Percentiles rank a stretch among this genome's conserved stretches.
Evolutionary conservation across 2,329 filamentous ascomycete genomes (phyloP).

Genomic region (Ophiocordyceps sinensis): DNA sequence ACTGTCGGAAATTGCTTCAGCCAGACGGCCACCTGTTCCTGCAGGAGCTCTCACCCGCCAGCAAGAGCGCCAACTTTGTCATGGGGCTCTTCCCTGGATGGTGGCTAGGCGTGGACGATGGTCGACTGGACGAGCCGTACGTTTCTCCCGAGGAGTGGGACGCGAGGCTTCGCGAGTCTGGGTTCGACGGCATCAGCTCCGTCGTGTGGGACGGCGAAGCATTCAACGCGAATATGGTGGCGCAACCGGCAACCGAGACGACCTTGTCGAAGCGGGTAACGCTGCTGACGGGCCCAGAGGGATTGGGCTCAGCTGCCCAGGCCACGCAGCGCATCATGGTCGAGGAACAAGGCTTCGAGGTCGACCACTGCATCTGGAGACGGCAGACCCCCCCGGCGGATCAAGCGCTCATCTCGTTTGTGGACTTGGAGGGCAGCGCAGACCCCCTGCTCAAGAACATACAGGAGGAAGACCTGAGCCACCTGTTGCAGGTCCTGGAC

Average conservation of each 20-base stretch:
- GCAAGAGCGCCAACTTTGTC: slow-evolving; percentile 11
- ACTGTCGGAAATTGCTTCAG: background rate
- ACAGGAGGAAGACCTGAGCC: background rate
- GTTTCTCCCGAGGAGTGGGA: slow-evolving; percentile 10
- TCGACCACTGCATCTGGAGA: no score
- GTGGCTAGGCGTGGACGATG: slow-evolving; percentile 17
- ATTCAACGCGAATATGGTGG: background rate
- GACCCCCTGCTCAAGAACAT: background rate
- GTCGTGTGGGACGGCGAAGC: background rate
- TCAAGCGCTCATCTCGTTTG: no score
- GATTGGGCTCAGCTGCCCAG: no score
- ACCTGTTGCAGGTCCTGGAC: background rate
- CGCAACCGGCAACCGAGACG: background rate
- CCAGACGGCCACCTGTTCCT: background rate
- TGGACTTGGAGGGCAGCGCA: no score
- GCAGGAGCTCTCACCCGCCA: slow-evolving; percentile 3
- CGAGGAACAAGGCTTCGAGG: no score
- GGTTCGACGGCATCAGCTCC: slow-evolving; percentile 9
- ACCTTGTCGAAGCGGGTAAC: background rate
- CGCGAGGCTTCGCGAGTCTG: slow-evolving; percentile 9
- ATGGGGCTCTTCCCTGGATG: slow-evolving; percentile 11
- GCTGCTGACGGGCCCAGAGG: background rate
- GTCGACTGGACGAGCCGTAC: slow-evolving; percentile 11
- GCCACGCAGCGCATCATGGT: no score
- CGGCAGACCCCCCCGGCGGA: no score